Evolutionary conservation across 192 early-diverging fungal species (phyloP).

Genomic region (Coemansia sp.): DNA sequence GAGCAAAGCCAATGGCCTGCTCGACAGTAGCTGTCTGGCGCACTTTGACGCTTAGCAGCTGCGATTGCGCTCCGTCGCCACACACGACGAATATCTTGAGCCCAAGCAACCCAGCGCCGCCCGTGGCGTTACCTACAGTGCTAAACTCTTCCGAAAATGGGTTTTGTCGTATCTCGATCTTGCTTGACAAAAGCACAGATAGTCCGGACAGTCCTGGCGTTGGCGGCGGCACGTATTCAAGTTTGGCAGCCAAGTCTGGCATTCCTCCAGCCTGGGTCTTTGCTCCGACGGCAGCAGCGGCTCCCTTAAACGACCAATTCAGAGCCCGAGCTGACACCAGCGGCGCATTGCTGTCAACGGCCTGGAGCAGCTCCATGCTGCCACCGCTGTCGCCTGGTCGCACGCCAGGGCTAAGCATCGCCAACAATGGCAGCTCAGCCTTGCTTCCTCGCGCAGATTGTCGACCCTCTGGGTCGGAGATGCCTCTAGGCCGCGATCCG

Average conservation of each 20-base stretch:
- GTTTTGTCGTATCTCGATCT: slow-evolving; percentile 63
- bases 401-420: background rate
- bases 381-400: background rate
- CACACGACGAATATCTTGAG: slow-evolving; percentile 70
- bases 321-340: slow-evolving; percentile 13
- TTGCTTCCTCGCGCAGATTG: slow-evolving; percentile 20
- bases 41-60: slow-evolving; percentile 71
- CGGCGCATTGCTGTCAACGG: background rate
- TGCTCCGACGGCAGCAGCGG: background rate
- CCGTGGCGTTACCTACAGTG: slow-evolving; percentile 61
- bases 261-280: background rate
- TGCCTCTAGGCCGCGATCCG: slow-evolving; percentile 25
- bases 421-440: background rate
- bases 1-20: slow-evolving; percentile 90
- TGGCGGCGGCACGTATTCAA: slow-evolving; percentile 28
- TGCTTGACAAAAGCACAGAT: slow-evolving; percentile 64
- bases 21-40: slow-evolving; percentile 84
- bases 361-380: slow-evolving; percentile 4
- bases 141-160: slow-evolving; percentile 73
- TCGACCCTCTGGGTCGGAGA: slow-evolving; percentile 43
- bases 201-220: slow-evolving; percentile 59
- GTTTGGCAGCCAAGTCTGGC: background rate
- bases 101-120: slow-evolving; percentile 61
- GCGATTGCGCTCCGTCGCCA: slow-evolving; percentile 43
- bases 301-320: slow-evolving; percentile 5